Evolutionary conservation across 225 moss, liverwort and hornwort genomes (phyloP).

Genomic region (Thuidium tamariscinum): DNA sequence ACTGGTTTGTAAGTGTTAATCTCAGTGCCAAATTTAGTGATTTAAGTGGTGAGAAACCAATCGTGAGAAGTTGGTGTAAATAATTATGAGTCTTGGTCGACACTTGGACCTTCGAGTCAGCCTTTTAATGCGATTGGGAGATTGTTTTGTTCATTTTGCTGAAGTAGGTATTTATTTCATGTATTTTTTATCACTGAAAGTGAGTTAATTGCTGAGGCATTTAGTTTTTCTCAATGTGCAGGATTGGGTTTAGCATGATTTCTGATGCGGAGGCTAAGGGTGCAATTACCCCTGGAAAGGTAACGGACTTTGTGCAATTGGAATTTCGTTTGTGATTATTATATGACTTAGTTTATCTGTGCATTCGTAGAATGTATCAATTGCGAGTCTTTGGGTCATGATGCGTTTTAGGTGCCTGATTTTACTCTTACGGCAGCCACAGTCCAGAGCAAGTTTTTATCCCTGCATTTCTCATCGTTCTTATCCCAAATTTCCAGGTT

Average conservation of each 20-base stretch:
- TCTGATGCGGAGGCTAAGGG: constrained; percentile 73
- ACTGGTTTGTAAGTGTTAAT: not conserved
- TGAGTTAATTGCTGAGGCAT: not conserved
- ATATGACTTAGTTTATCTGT: not conserved
- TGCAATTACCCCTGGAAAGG: constrained; percentile 77
- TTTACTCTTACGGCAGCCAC: not conserved
- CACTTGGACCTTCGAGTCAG: not conserved
- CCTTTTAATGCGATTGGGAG: not conserved
- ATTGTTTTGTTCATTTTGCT: not conserved
- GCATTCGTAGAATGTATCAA: not conserved
- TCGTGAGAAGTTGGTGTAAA: not conserved
- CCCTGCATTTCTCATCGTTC: not conserved
- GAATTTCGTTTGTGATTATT: not conserved
- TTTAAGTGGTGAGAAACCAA: not conserved
- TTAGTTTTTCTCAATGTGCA: constrained; percentile 10
- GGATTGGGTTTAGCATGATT: constrained; percentile 97
- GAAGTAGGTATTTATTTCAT: not conserved
- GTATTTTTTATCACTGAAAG: not conserved
- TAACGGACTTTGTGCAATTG: not conserved
- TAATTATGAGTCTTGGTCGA: not conserved
- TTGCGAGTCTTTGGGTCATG: not conserved
- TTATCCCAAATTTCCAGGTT: not conserved
- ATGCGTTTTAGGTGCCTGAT: not conserved
- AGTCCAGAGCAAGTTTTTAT: not conserved
- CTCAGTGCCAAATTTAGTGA: not conserved